phyloP scores from a whole-genome alignment of 2,329 filamentous ascomycete genomes.

The Orbilia oligospora region DNA sequence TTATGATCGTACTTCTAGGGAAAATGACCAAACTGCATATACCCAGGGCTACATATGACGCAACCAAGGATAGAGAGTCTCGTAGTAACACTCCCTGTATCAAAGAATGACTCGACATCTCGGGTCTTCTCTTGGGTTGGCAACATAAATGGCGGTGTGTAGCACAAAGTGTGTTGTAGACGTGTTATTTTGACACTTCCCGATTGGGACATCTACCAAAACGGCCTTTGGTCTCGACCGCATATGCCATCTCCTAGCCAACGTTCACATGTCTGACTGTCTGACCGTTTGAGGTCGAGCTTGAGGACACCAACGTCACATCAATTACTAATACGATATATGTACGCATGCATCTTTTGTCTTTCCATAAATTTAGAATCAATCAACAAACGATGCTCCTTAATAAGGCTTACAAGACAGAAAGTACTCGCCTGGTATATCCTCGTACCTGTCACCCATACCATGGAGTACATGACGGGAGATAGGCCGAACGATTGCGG shows the following conservation, averaged over 20 bases:
- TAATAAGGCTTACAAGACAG: not conserved
- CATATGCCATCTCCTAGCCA: not conserved
- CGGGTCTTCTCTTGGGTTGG: too few relatives aligned
- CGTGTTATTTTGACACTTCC: slow-evolving; percentile 14
- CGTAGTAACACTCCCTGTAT: too few relatives aligned
- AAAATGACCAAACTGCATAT: too few relatives aligned
- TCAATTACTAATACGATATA: not conserved
- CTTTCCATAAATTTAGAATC: not conserved
- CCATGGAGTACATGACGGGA: not conserved
- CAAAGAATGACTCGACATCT: too few relatives aligned
- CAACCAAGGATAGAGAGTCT: too few relatives aligned
- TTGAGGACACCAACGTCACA: not conserved
- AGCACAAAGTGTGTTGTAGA: slow-evolving; percentile 3
- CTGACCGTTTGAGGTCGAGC: not conserved
- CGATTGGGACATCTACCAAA: slow-evolving; percentile 10
- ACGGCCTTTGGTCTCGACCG: not conserved
- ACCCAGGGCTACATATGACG: too few relatives aligned
- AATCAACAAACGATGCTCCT: not conserved
- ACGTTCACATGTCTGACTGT: not conserved
- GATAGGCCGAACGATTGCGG: not conserved
- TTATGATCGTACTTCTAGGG: too few relatives aligned
- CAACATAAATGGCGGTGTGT: too few relatives aligned
- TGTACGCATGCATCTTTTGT: not conserved
- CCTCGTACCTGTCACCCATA: not conserved
- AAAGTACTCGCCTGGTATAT: not conserved